These are phyloP conservation scores for Talaromyces adpressus DNA, from an alignment of 495 filamentous ascomycete genomes.

Conservation along the genomic window DNA sequence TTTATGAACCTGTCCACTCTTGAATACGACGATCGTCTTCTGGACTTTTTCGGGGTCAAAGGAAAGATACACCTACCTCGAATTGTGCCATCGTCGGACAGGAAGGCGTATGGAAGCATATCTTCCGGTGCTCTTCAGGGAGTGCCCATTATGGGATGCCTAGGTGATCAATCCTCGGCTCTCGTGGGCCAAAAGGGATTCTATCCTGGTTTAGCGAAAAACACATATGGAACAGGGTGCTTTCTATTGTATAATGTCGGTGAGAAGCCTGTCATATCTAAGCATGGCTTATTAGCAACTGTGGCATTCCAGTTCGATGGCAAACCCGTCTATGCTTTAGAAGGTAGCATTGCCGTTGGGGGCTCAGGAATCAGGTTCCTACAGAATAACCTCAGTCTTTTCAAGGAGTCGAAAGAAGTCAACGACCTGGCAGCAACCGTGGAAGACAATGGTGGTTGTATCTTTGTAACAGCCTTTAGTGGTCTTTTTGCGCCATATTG, in stretches of 20 bases:
- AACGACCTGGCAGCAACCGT: slow-evolving; percentile 75
- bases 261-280: slow-evolving; percentile 80
- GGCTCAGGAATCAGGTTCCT: slow-evolving; percentile 87
- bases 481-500: slow-evolving; percentile 95
- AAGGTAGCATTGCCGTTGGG: slow-evolving; percentile 91
- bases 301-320: slow-evolving; percentile 71
- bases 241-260: slow-evolving; percentile 95
- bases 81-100: slow-evolving; percentile 81
- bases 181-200: slow-evolving; percentile 91
- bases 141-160: slow-evolving; percentile 72
- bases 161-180: slow-evolving; percentile 91
- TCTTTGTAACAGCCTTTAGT: slow-evolving; percentile 95
- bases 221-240: slow-evolving; percentile 94
- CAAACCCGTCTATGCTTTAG: slow-evolving; percentile 80
- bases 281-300: slow-evolving; percentile 82
- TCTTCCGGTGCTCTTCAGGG: slow-evolving; percentile 57
- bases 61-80: slow-evolving; percentile 64
- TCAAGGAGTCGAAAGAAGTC: slow-evolving; percentile 65
- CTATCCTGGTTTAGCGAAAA: slow-evolving; percentile 82
- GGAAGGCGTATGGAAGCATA: slow-evolving; percentile 63
- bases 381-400: slow-evolving; percentile 79
- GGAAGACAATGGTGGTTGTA: slow-evolving; percentile 79
- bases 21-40: slow-evolving; percentile 74
- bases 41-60: slow-evolving; percentile 80
- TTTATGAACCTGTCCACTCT: slow-evolving; percentile 85